Conservation (phyloP, 352 stramenopile species). For the Phytophthora tubulina region DNA sequence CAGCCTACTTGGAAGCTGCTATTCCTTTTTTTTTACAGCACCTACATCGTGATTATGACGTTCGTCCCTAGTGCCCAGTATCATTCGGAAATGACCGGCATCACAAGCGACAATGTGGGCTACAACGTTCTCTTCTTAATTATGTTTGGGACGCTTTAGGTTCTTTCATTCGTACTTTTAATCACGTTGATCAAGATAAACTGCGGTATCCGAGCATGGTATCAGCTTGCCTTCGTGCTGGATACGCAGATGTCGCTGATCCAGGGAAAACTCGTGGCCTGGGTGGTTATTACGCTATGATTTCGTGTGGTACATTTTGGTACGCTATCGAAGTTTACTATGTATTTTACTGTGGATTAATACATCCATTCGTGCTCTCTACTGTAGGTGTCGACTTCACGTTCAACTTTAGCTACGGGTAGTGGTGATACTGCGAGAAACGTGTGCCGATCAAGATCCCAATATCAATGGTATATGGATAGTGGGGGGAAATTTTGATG, state of each 20-base stretch:
- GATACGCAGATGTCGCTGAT: constrained; percentile 29
- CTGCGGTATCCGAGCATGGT: constrained; percentile 17
- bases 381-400: constrained; percentile 8
- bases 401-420: not conserved
- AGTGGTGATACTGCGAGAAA: too few relatives aligned
- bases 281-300: constrained; percentile 11
- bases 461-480: too few relatives aligned
- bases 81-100: constrained; percentile 14
- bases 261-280: constrained; percentile 17
- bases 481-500: too few relatives aligned
- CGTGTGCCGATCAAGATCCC: too few relatives aligned
- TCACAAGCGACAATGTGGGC: not conserved
- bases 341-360: not conserved
- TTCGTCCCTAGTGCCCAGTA: constrained; percentile 23
- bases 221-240: constrained; percentile 39
- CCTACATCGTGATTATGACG: constrained; percentile 19
- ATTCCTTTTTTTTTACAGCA: constrained; percentile 39
- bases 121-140: constrained; percentile 14
- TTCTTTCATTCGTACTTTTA: constrained; percentile 29
- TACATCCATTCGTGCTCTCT: not conserved
- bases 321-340: not conserved
- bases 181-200: constrained; percentile 14
- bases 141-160: constrained; percentile 25
- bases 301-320: constrained; percentile 20
- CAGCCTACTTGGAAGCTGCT: constrained; percentile 43